Conservation (phyloP, 148 eudicot species). For the Simmondsia chinensis region DNA sequence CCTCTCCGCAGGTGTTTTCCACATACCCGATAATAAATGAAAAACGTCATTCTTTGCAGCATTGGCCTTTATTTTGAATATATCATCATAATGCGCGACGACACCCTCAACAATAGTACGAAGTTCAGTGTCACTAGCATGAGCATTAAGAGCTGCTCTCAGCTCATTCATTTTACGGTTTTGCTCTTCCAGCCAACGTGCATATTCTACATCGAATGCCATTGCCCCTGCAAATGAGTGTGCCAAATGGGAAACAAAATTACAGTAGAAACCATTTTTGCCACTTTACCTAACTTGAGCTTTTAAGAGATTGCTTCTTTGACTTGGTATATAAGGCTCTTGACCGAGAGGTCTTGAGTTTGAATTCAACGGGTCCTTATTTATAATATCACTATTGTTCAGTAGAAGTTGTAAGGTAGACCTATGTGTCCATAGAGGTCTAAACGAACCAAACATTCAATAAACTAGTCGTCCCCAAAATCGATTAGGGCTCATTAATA, state of each 20-base stretch:
- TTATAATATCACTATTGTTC: too few relatives aligned
- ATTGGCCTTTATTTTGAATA: slow-evolving; percentile 35
- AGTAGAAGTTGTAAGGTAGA: too few relatives aligned
- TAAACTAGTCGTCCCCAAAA: too few relatives aligned
- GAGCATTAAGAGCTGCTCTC: slow-evolving; percentile 45
- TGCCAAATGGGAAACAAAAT: neutral
- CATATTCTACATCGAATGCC: slow-evolving; percentile 53
- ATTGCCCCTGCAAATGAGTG: slow-evolving; percentile 30
- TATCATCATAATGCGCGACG: slow-evolving; percentile 38
- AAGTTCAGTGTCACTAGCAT: slow-evolving; percentile 48
- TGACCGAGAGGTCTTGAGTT: too few relatives aligned
- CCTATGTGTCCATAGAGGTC: too few relatives aligned
- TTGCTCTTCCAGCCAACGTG: slow-evolving; percentile 54
- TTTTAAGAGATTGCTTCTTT: too few relatives aligned
- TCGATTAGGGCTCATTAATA: too few relatives aligned
- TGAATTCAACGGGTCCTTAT: too few relatives aligned
- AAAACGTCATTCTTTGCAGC: slow-evolving; percentile 55
- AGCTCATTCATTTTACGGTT: slow-evolving; percentile 38
- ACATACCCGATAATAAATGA: slow-evolving; percentile 53
- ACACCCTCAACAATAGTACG: slow-evolving; percentile 41
- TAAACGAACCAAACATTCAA: too few relatives aligned
- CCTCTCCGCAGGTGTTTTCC: slow-evolving; percentile 58
- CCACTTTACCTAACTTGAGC: too few relatives aligned
- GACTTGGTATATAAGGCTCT: too few relatives aligned
- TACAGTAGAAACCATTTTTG: too few relatives aligned